Percentiles rank a stretch among this genome's conserved stretches.
Evolutionary conservation across 805 yeast genomes (phyloP).

Genomic region (Candida caryicola): DNA sequence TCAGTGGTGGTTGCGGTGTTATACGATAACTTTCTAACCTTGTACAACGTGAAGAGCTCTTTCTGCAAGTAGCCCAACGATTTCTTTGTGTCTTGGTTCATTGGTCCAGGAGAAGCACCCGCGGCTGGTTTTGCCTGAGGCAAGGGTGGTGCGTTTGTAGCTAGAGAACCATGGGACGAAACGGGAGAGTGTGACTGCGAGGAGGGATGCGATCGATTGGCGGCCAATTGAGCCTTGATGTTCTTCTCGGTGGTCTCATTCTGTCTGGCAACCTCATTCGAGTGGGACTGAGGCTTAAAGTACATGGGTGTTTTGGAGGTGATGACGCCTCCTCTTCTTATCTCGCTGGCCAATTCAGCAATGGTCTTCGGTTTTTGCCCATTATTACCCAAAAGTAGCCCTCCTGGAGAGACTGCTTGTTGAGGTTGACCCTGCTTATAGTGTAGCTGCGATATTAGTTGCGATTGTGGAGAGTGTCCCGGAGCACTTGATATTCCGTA

Average conservation of each 20-base stretch:
- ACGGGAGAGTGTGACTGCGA: conserved; percentile 19
- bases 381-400: conserved; percentile 1
- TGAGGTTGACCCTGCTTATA: conserved; percentile 9
- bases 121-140: conserved; percentile 5
- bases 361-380: conserved; percentile 37
- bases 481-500: conserved; percentile 23
- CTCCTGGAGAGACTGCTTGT: not conserved
- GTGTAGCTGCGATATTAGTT: conserved; percentile 19
- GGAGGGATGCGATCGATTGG: conserved; percentile 35
- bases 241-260: conserved; percentile 13
- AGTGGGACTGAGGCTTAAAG: conserved; percentile 23
- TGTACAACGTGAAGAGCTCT: conserved; percentile 76
- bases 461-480: conserved; percentile 21
- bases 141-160: not conserved
- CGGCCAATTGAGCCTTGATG: conserved; percentile 48
- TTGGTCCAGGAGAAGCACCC: conserved; percentile 18
- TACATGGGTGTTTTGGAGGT: conserved; percentile 32
- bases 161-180: conserved; percentile 2
- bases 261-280: conserved; percentile 1
- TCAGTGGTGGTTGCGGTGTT: conserved; percentile 82
- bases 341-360: conserved; percentile 43
- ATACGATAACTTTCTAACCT: conserved; percentile 64
- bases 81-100: conserved; percentile 62
- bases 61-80: conserved; percentile 83
- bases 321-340: conserved; percentile 28